A percentile compares a stretch with the other conserved stretches of the same genome.
Conservation (phyloP, 2,329 filamentous ascomycete species). For the Beauveria asiatica region DNA sequence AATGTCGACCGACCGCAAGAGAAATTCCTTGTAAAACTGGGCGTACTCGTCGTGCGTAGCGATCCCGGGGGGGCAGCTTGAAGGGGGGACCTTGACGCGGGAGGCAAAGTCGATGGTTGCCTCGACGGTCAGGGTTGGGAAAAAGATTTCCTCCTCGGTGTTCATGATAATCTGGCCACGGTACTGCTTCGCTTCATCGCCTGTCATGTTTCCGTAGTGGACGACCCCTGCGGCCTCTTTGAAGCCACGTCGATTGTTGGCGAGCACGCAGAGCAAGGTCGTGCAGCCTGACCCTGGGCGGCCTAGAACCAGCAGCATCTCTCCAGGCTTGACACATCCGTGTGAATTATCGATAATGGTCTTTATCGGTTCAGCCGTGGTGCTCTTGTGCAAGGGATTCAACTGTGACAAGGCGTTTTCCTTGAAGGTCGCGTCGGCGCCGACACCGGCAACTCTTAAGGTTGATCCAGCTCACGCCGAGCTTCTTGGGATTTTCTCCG, state of each 20-base stretch:
- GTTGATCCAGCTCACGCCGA: neutral
- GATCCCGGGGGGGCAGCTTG: slow-evolving; percentile 48
- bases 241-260: slow-evolving; percentile 54
- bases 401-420: neutral
- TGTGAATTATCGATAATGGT: neutral
- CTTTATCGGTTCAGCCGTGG: too few species aligned
- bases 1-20: slow-evolving; percentile 75
- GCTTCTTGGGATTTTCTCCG: neutral
- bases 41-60: too few species aligned
- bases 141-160: slow-evolving; percentile 70
- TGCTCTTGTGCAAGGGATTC: neutral
- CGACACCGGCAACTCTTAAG: neutral
- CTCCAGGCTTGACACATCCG: slow-evolving; percentile 52
- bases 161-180: slow-evolving; percentile 81
- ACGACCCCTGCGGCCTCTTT: neutral
- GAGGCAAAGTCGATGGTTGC: slow-evolving; percentile 81
- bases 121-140: slow-evolving; percentile 76
- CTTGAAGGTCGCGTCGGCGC: neutral
- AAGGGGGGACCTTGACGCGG: slow-evolving; percentile 76
- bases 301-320: slow-evolving; percentile 81
- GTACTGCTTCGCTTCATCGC: slow-evolving; percentile 62
- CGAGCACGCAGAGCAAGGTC: slow-evolving; percentile 59
- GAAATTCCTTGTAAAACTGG: slow-evolving; percentile 34
- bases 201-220: neutral
- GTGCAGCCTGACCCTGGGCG: slow-evolving; percentile 66